Evolutionary conservation across 352 stramenopile species (phyloP), one percentile per base, ranked within the genome.

Genomic region (Elongisporangium anandrum): DNA sequence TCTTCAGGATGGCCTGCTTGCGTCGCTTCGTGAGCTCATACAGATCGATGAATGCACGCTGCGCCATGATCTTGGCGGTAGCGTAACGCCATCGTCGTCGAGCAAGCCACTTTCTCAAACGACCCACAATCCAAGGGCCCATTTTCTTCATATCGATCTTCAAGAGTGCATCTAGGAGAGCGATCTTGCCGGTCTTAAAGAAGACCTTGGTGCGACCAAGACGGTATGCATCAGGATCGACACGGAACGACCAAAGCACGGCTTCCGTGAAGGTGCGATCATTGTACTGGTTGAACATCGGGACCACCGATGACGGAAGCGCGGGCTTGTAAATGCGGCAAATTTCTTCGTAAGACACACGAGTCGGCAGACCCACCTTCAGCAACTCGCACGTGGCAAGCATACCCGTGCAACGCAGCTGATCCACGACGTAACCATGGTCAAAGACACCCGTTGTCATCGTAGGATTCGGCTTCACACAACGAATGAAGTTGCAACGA

Each of bases 181-280:
- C 85, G 60, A 97, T 96, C 68, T 96, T 94, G 61, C 90, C 90
- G 16, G 88, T 94, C 75, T 93, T 95, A 71, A 97, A 97, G 70
- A 97, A 97, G 21, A 97, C 86, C 65, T 92, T 92, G 12, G 90
- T 97, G 29, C 82, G 79, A 66, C 90, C 90, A 8, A 97, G 77
- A 52, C 83, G 84, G 69, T 97, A 97, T 17, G 84, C 83, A 47
- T 95, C 84, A 3, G 77, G 67, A 48, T 92, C 81, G 15, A 97
- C 85, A 50, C 85, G 85, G 77, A 97, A 97, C 20, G 88, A 92
- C 86, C 87, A 97, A 22, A 97, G 66, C 22, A 97, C 85, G 10
- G 88, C 90, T 55, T 91, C 79, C 52, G 91, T 94, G 61, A 97
- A 92, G 21, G 87, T 92, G 29, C 76, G 82, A 45, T 95, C 79